A percentile compares a stretch with the other conserved stretches of the same genome.
phyloP scores from a whole-genome alignment of 345 rosid genomes.

The Ceriops zippeliana region DNA sequence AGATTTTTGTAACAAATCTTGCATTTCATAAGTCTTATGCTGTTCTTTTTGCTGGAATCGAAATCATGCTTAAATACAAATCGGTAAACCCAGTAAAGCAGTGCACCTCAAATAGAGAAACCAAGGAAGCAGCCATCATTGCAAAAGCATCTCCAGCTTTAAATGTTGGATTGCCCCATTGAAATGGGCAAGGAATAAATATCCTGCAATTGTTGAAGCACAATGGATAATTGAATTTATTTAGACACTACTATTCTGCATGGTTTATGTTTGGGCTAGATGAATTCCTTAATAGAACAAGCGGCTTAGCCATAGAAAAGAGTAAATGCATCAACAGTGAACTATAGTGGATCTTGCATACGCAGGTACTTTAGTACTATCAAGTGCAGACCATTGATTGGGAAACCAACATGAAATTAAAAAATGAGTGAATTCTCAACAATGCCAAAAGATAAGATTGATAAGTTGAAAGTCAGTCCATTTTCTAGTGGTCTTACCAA shows the following conservation, averaged over 20 bases:
- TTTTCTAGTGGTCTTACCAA: slow-evolving; percentile 33
- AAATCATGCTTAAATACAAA: background rate
- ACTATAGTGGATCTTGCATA: no score
- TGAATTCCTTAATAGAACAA: no score
- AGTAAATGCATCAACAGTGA: no score
- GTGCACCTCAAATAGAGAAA: slow-evolving; percentile 65
- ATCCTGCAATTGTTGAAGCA: slow-evolving; percentile 38
- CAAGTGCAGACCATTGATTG: no score
- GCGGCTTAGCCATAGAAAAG: no score
- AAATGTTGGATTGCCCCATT: slow-evolving; percentile 74
- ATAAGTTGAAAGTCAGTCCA: background rate
- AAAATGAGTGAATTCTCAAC: background rate
- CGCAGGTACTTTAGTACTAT: no score
- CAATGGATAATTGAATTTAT: background rate
- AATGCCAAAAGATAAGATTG: no score
- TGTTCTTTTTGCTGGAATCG: background rate
- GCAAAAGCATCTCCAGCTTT: slow-evolving; percentile 50
- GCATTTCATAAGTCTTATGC: background rate
- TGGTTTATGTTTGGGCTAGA: no score
- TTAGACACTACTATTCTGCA: background rate
- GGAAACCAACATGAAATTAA: no score
- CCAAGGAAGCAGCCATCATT: slow-evolving; percentile 66
- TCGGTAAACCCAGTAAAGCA: background rate
- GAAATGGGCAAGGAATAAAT: slow-evolving; percentile 66
- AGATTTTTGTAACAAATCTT: background rate